Base-by-base conservation (phyloP, 2,329 filamentous ascomycete genomes). In the Pseudogymnoascus sp. region DNA sequence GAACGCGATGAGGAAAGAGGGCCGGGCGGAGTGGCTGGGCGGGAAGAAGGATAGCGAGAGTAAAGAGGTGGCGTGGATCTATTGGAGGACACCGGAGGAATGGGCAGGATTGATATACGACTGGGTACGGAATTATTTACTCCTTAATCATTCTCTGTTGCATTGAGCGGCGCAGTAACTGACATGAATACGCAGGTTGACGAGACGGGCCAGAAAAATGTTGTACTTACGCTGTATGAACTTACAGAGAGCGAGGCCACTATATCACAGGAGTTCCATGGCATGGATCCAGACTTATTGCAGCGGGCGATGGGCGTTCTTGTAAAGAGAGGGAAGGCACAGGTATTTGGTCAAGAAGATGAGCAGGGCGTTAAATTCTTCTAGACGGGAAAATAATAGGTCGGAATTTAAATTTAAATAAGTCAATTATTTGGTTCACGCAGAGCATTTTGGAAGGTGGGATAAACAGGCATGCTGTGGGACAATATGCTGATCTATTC, bases 321-420 rank as follows among this genome's bases (percentile, higher is more conserved):
- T 58, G 92, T 96, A 36, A 96, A 95, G 80, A 84, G 88, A 65
- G 92, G 92, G 68, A 96, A 90, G 77, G 93, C 92, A 12, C 93
- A 97, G 75, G 86, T 97, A 27, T 97, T 99, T 77, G 93, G 93
- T 35, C 84, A 85, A 61, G 92, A 93, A 70, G 91, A 93, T 72
- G 89, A 90, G 64, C 85, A 90, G 71, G 94, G 94, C 70, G 91
- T 97, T 67, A 99, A 99, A 78, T 97, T 99, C 78, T 97, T 97
- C 73, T 97, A 78, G 35, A 41, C 33, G 29, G 2, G 21, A 29
- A 33, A 10, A 33, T 35, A 17, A 33, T 35, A 17, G 2, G 2
- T 13, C 15, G 12, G 15, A 21, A 55, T 55, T 21, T 35, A 33
- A 55, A 29, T 51, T 51, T 3, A 9, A 29, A 9, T 9, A 33